Conservation (phyloP, 495 filamentous ascomycete genomes). For the Lophium mytilinum region DNA sequence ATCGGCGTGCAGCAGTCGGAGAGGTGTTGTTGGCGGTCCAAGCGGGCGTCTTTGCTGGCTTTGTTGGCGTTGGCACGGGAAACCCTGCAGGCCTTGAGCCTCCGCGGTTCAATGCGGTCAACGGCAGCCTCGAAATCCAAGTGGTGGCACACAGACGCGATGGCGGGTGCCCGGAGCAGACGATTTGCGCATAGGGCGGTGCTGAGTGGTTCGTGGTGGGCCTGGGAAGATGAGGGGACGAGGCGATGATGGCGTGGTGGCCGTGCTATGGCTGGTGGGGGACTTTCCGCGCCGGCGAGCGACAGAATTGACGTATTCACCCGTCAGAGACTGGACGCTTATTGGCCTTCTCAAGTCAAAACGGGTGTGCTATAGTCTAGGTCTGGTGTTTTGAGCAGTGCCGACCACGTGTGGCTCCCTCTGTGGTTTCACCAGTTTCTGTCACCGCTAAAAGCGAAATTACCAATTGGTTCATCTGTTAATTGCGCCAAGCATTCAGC, state of each 20-base stretch:
- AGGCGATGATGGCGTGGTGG: not conserved
- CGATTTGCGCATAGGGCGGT: not conserved
- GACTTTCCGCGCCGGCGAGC: not conserved
- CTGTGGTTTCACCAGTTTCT: not conserved
- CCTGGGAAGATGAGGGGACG: not conserved
- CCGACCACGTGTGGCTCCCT: no score
- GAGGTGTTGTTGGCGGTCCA: not conserved
- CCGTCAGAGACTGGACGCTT: no score
- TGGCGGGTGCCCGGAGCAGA: not conserved
- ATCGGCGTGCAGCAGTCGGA: no score
- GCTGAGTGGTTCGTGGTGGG: not conserved
- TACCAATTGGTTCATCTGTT: not conserved
- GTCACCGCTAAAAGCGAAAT: not conserved
- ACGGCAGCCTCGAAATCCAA: not conserved
- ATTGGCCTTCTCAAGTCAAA: no score
- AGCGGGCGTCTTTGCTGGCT: not conserved
- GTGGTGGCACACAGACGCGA: not conserved
- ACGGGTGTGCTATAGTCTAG: no score
- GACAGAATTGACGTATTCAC: no score
- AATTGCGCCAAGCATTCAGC: not conserved
- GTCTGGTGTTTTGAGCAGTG: no score
- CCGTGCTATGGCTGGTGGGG: not conserved
- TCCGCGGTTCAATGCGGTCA: not conserved
- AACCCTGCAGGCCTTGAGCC: not conserved
- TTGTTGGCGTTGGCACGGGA: slow-evolving; percentile 4